Evolutionary conservation across 2,329 filamentous ascomycete species (phyloP), one percentile per base, ranked within the genome.

Genomic region (Trichophyton verrucosum): DNA sequence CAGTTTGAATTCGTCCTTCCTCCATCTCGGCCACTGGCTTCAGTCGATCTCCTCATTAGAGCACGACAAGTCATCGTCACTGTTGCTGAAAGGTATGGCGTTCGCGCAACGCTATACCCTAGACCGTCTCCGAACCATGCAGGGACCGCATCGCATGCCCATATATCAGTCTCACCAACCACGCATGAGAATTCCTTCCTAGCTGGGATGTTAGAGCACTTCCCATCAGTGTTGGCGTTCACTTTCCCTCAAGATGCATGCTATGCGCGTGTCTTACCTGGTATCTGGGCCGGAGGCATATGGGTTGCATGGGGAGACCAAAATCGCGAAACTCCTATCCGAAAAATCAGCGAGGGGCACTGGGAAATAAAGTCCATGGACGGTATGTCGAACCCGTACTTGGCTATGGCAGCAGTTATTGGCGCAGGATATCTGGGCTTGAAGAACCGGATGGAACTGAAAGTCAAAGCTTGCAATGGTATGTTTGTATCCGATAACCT

Each of bases 301-400:
- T 91, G 86, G 85, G 81, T 91, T 0, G 76, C 86, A 0, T 95
- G 88, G 89, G 89, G 89, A 11, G 87, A 84, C 3, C 85, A 94
- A 73, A 70, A 69, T 51, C 67, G 67, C 20, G 68, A 69, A 53
- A 64, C 64, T 1, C 61, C 67, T 5, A 60, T 71, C 8, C 67
- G 68, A 2, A 64, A 65, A 11, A 64, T 70, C 15, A 47, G 47
- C n/a, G 7, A 47, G 0, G 66, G 68, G 13, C 62, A 66, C 6
- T 69, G 68, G 49, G 68, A 69, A 57, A 30, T 70, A 8, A 71
- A 69, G 58, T 58, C 67, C 3, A 61, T 68, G 60, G 67, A 68
- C 59, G 69, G 68, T 4, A 55, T 69, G 53, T 65, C 68, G 8
- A 71, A 70, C 57, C 69, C 68, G 3, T 70, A 70, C 53, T 44